phyloP scores from a whole-genome alignment of 23 red algal species.

The Gracilaria vermiculophylla region DNA sequence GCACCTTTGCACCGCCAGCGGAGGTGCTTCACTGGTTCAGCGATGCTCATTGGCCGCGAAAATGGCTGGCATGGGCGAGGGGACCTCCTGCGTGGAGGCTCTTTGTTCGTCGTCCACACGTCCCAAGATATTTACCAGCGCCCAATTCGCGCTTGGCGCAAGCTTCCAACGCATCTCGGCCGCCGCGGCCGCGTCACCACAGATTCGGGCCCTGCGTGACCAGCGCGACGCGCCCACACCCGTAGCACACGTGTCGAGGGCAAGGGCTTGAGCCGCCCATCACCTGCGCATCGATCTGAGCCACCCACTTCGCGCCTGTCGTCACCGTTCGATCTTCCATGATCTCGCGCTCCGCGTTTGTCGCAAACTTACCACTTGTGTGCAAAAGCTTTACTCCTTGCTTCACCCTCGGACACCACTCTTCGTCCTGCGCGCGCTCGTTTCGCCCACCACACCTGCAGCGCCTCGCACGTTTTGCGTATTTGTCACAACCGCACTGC shows the following conservation, averaged over 20 bases:
- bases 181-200: neutral
- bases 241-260: no score
- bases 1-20: neutral
- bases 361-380: neutral
- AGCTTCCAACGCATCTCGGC: no score
- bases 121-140: no score
- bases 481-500: neutral
- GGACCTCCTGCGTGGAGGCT: no score
- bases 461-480: neutral
- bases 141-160: neutral
- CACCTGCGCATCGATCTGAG: no score
- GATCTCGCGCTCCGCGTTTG: neutral
- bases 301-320: neutral
- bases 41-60: no score
- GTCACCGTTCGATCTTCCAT: neutral
- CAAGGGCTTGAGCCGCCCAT: no score
- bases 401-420: neutral
- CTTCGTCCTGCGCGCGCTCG: neutral
- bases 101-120: no score
- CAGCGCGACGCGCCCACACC: no score
- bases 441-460: neutral
- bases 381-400: neutral
- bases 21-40: neutral
- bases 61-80: no score
- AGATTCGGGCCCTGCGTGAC: no score